Evolutionary conservation across 768 basidiomycete species (phyloP), one percentile per base, ranked within the genome.

Genomic region (Kwoniella pini): DNA sequence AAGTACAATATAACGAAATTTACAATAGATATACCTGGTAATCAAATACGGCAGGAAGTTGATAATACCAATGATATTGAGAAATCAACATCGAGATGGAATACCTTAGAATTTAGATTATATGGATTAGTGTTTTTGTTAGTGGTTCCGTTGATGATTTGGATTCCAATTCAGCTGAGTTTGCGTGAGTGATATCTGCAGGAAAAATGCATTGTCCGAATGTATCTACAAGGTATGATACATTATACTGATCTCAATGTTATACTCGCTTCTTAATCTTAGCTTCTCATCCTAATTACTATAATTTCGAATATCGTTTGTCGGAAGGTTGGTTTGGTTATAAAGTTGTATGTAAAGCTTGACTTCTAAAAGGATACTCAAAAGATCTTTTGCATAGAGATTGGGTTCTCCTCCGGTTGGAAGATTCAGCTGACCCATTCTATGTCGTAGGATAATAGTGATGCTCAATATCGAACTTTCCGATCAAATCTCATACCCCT

Each of bases 391-490:
- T n/a, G n/a, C n/a, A n/a, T n/a, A n/a, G n/a, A n/a, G n/a, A n/a
- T n/a, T n/a, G n/a, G n/a, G n/a, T n/a, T n/a, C n/a, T n/a, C n/a
- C n/a, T n/a, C n/a, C n/a, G n/a, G n/a, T n/a, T n/a, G n/a, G n/a
- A n/a, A n/a, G n/a, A n/a, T n/a, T n/a, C n/a, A n/a, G n/a, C n/a
- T 15, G 21, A 27, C 15, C 15, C 6, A 21, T 15, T 22, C 1
- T 13, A 1, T 22, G 0, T 3, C 22, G 10, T 66, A 97, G 95
- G 96, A 99, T 78, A 90, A 88, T 72, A 91, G 90, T 64, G 96
- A 98, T 71, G 80, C 83, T 0, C 96, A 98, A 80, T 97, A 93
- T 75, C 88, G 88, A 24, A 84, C 86, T 2, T 96, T 99, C 78
- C 85, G 96, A 38, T 82, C 83, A 68, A 90, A 92, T 74, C 74